Evolutionary conservation across 305 asterid species (phyloP).

Genomic region (Salvia sclarea): DNA sequence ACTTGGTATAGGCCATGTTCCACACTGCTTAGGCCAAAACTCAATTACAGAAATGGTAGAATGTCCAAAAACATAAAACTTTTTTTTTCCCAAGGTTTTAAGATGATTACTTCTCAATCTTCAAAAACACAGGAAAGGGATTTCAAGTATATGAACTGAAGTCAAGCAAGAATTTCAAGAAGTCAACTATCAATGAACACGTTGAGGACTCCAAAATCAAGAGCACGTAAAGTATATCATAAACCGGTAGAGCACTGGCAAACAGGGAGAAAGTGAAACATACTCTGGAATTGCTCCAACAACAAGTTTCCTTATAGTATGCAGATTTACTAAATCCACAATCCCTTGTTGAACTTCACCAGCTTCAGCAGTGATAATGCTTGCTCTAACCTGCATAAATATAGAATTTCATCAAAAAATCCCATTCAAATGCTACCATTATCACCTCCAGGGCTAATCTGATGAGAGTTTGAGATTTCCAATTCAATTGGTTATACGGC

Average conservation of each 20-base stretch:
- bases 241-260: conserved; percentile 1
- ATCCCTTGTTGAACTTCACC: conserved; percentile 65
- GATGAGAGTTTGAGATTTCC: background rate
- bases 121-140: background rate
- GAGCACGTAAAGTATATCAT: background rate
- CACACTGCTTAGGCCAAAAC: background rate
- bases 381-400: conserved; percentile 63
- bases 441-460: background rate
- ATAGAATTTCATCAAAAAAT: conserved; percentile 18
- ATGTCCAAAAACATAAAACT: too few species aligned
- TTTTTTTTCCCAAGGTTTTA: too few species aligned
- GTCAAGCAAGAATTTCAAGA: background rate
- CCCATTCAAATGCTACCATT: background rate
- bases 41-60: too few species aligned
- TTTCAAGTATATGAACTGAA: background rate
- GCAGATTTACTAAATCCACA: conserved; percentile 57
- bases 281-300: conserved; percentile 80
- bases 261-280: conserved; percentile 37
- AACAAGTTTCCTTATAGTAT: conserved; percentile 58
- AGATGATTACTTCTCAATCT: too few species aligned
- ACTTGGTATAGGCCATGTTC: background rate
- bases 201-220: too few species aligned
- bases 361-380: conserved; percentile 57
- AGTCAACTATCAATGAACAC: background rate
- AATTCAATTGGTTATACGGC: background rate